Conservation (phyloP, 129 eudicot genomes). For the sunflower (Helianthus annuus) region HanXRQr2.0-SUNRISE NC_035444.2:93173077-93173576, state of each 20-base stretch:
- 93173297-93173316: conserved; percentile 83
- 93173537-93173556: conserved; percentile 74
- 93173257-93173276: conserved; percentile 42
- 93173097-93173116: conserved; percentile 56
- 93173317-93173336: conserved; percentile 88
- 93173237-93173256: conserved; percentile 61
- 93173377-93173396: conserved; percentile 53
- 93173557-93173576: conserved; percentile 92
- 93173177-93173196: conserved; percentile 68
- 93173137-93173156: conserved; percentile 71
- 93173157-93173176: conserved; percentile 72
- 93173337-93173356: conserved; percentile 48
- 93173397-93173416: conserved; percentile 59
- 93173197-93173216: conserved; percentile 62
- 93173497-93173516: conserved; percentile 86
- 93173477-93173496: conserved; percentile 75
- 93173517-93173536: conserved; percentile 83
- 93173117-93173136: conserved; percentile 84
- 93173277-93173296: conserved; percentile 44
- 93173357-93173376: conserved; percentile 32
- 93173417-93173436: conserved; percentile 66
- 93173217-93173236: conserved; percentile 60
- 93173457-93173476: conserved; percentile 63
- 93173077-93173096: conserved; percentile 70
- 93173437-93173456: conserved; percentile 92